Base-by-base conservation (phyloP, 164 flowering plant genomes). In the Paratinospora sagittata region DNA sequence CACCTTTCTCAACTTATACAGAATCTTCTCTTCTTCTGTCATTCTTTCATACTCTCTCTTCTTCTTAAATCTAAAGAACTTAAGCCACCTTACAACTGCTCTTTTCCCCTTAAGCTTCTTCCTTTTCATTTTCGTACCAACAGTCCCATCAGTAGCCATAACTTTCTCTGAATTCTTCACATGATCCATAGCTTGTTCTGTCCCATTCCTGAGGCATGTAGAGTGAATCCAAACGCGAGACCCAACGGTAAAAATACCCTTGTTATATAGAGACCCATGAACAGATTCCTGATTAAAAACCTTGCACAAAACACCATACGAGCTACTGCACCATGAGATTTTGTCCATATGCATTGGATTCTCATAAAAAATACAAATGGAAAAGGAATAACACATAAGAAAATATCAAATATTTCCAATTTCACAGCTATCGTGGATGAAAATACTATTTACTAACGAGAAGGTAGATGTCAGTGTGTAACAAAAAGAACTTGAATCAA, bases 21-120 rank as follows among this genome's bases (percentile, higher is more conserved):
- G 76, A 67, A 90, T 78, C 78, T 87, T 91, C 73, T 93, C 99
- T 74, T 96, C 99, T 0, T 84, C 77, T 8, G 97, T 93, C 98
- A 96, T 93, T 77, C 97, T 88, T 76, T 88, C 84, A 71, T 73
- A 86, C 57, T 90, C 97, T 76, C 88, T 96, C 82, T 90, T 96
- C 87, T 96, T 96, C 87, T 90, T 88, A 71, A 74, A 93, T 78
- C 98, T 81, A 78, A 96, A 93, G 75, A 81, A 81, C 90, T 93
- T 96, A 14, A 96, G 80, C 98, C 99, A 96, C 82, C 82, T 84
- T 30, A 93, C 94, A 63, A 93, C 92, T 14, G 97, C 98, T 81
- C 97, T 82, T 83, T 90, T 96, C 17, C 99, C 98, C 80, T 96
- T 96, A 67, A 87, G 76, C 72, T 89, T 96, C 63, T 86, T 87